phyloP scores from a whole-genome alignment of 108 stramenopile genomes.

The Epipyxis sp. region DNA sequence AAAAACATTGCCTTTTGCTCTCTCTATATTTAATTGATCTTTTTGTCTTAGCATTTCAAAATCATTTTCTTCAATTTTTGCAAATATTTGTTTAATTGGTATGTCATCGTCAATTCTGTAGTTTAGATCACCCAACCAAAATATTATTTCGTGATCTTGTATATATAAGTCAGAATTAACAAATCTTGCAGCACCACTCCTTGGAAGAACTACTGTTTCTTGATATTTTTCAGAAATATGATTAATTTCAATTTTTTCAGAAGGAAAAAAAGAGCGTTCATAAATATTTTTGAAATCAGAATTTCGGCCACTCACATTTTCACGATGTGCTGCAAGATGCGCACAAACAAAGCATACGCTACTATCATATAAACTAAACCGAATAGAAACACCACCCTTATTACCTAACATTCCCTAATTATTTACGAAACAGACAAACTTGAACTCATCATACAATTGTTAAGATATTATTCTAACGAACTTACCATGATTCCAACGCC shows the following conservation, averaged over 20 bases:
- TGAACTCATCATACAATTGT: conserved; percentile 68
- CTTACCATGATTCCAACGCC: conserved; percentile 28
- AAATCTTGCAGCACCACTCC: not conserved
- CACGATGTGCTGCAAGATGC: conserved; percentile 96
- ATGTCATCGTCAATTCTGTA: conserved; percentile 88
- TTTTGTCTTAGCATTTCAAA: conserved; percentile 68
- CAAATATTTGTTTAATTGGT: conserved; percentile 72
- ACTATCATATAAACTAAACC: conserved; percentile 81
- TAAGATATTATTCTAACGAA: conserved; percentile 35
- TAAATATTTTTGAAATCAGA: conserved; percentile 76
- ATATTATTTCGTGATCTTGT: conserved; percentile 83
- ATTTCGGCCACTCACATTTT: conserved; percentile 90
- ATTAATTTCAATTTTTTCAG: conserved; percentile 14
- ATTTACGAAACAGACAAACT: conserved; percentile 54
- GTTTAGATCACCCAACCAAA: conserved; percentile 96
- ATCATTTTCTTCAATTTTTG: conserved; percentile 55
- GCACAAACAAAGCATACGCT: conserved; percentile 86
- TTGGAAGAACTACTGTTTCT: not conserved
- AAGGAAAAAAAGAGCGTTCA: conserved; percentile 63
- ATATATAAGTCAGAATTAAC: conserved; percentile 24
- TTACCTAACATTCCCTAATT: conserved; percentile 98
- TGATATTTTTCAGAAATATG: not conserved
- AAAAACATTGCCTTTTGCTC: conserved; percentile 79
- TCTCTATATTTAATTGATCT: conserved; percentile 95
- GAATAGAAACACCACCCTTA: conserved; percentile 89